phyloP scores from a whole-genome alignment of 768 basidiomycete genomes.

The Psilocybe cyanescens region DNA sequence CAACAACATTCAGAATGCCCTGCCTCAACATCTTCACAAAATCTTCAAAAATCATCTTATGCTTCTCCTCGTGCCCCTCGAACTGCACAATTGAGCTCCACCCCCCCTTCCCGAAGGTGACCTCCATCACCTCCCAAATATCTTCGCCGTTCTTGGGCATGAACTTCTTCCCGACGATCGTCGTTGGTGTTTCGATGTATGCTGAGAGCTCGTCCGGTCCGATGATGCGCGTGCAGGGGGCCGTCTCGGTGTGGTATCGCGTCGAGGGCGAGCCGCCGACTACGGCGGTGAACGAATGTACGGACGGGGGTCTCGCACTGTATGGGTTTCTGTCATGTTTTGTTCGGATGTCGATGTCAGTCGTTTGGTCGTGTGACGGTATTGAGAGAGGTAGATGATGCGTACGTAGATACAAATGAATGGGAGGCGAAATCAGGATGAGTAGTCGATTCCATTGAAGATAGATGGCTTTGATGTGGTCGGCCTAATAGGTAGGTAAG shows the following conservation, averaged over 20 bases:
- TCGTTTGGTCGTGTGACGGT: neutral
- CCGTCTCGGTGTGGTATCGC: slow-evolving; percentile 1
- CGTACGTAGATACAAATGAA: neutral
- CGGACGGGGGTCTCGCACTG: neutral
- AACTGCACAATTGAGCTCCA: slow-evolving; percentile 8
- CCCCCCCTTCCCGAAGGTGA: neutral
- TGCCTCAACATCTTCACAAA: slow-evolving; percentile 8
- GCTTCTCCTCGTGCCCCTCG: slow-evolving; percentile 7
- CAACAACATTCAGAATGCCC: slow-evolving; percentile 2
- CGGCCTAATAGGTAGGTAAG: neutral
- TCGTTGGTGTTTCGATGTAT: slow-evolving; percentile 2
- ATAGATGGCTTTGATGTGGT: neutral
- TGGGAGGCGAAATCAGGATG: neutral
- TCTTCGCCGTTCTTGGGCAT: slow-evolving; percentile 8
- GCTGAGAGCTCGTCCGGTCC: neutral
- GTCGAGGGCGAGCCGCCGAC: neutral
- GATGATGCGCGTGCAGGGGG: slow-evolving; percentile 7
- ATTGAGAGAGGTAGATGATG: neutral
- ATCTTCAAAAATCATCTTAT: slow-evolving; percentile 5
- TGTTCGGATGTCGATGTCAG: neutral
- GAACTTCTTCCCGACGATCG: slow-evolving; percentile 8
- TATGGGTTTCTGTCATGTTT: neutral
- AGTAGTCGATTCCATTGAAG: neutral
- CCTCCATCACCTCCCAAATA: slow-evolving; percentile 8
- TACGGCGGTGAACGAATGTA: neutral